These are phyloP conservation scores for Phytophthora hibernalis DNA, from an alignment of 352 stramenopile species.

Conservation along the genomic window DNA sequence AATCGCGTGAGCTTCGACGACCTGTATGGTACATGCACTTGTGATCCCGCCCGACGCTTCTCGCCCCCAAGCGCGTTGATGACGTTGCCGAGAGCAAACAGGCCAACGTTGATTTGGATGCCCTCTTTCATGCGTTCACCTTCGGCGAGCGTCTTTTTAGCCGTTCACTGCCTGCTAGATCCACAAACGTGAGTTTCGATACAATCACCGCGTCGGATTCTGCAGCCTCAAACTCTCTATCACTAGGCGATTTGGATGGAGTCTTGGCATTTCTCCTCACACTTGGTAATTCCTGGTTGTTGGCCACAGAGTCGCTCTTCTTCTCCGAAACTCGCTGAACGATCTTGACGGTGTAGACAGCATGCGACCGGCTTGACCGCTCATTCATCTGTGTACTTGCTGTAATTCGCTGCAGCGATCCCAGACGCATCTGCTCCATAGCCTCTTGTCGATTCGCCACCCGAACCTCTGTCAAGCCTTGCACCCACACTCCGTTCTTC, in stretches of 20 bases:
- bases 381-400: conserved; percentile 92
- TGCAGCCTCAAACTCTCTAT: conserved; percentile 3
- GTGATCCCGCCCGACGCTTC: conserved; percentile 46
- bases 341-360: conserved; percentile 89
- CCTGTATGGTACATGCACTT: conserved; percentile 80
- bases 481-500: conserved; percentile 76
- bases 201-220: conserved; percentile 48
- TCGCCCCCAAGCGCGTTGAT: conserved; percentile 90
- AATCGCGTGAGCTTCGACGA: conserved; percentile 85
- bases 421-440: conserved; percentile 81
- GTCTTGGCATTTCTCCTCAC: not conserved
- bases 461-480: conserved; percentile 80
- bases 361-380: conserved; percentile 86
- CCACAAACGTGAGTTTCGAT: conserved; percentile 90
- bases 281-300: conserved; percentile 18
- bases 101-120: conserved; percentile 89
- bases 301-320: conserved; percentile 17
- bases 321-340: conserved; percentile 53
- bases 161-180: conserved; percentile 87
- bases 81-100: conserved; percentile 87
- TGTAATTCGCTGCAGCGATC: conserved; percentile 79
- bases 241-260: conserved; percentile 3
- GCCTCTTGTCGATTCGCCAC: conserved; percentile 63
- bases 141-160: conserved; percentile 88
- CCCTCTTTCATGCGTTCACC: conserved; percentile 90